Base-by-base conservation (phyloP, 371 early-diverging fungal species). In the Zychaea mexicana region DNA sequence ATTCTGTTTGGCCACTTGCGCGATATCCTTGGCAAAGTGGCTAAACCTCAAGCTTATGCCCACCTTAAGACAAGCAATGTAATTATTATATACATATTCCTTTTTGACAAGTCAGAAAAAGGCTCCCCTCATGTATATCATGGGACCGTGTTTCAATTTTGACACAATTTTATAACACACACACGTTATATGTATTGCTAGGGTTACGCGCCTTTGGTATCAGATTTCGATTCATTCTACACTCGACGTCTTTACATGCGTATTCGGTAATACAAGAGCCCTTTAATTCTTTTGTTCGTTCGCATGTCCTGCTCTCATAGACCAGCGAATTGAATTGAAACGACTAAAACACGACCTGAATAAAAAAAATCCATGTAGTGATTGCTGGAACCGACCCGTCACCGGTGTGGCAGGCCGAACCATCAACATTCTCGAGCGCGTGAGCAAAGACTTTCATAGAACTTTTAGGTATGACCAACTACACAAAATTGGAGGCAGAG, bases 181-280 rank as follows among this genome's bases (percentile, higher is more conserved):
- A 33, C 12, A 5, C 12, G 33, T 33, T 33, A 5, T 33, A 49
- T 24, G 24, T 49, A 49, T 49, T 24, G n/a, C 4, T 36, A 90
- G 90, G 93, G 95, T 36, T 89, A 90, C 80, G 96, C 98, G 38
- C 93, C 99, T 66, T 71, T 96, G 69, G 90, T 93, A 61, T 90
- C 95, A 57, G 96, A 96, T 72, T 94, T 98, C 86, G 96, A 99
- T 70, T 96, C 95, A 69, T 96, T 99, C 81, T 99, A 96, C 85
- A 94, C 92, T 55, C 87, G 99, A 60, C 89, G 96, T 62, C 79
- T 99, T 54, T 99, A 98, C 78, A 78, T 85, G 57, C 90, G 99
- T 58, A 97, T 99, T 70, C 88, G 81, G 81, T 81, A 28, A 45
- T 15, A n/a, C 32, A 21, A 57, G 39, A 31, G n/a, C 7, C 7